Conservation (phyloP, 2,329 filamentous ascomycete species). For the Ascosphaera aggregata region DNA sequence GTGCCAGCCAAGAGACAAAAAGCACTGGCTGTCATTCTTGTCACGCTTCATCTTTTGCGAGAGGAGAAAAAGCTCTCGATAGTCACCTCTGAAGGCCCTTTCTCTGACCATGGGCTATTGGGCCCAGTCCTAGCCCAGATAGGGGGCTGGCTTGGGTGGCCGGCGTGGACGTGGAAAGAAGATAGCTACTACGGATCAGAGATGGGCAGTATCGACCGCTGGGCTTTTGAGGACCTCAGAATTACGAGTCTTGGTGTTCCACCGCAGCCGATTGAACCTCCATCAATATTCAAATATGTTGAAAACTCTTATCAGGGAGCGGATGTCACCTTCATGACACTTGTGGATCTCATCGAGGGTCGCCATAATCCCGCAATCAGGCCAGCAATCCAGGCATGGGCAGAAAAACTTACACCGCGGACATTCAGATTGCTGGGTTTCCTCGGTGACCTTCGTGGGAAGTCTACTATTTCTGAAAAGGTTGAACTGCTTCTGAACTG, state of each 20-base stretch:
- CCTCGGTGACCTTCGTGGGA: slow-evolving; percentile 31
- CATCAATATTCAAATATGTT: slow-evolving; percentile 35
- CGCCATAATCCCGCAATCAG: slow-evolving; percentile 10
- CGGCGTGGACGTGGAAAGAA: slow-evolving; percentile 30
- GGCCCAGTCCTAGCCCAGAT: slow-evolving; percentile 62
- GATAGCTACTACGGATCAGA: slow-evolving; percentile 37
- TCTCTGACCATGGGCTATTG: slow-evolving; percentile 27
- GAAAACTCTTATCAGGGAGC: slow-evolving; percentile 16
- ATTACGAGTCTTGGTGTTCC: slow-evolving; percentile 23
- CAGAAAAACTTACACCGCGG: slow-evolving; percentile 30
- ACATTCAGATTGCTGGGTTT: slow-evolving; percentile 48
- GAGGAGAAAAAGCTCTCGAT: slow-evolving; percentile 74
- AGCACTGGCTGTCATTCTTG: slow-evolving; percentile 43
- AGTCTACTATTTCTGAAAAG: slow-evolving; percentile 32
- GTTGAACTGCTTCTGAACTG: slow-evolving; percentile 52
- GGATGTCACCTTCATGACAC: slow-evolving; percentile 23
- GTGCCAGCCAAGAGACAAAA: slow-evolving; percentile 34
- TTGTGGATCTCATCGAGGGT: slow-evolving; percentile 24
- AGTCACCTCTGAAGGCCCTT: slow-evolving; percentile 25
- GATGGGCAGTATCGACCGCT: slow-evolving; percentile 28
- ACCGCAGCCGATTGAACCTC: slow-evolving; percentile 29
- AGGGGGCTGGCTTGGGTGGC: slow-evolving; percentile 58
- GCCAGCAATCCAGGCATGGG: slow-evolving; percentile 15
- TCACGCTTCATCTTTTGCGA: slow-evolving; percentile 59
- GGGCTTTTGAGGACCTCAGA: slow-evolving; percentile 30